These are phyloP conservation scores for Huntiella moniliformis DNA, from an alignment of 2,329 filamentous ascomycete species.

Conservation along the genomic window DNA sequence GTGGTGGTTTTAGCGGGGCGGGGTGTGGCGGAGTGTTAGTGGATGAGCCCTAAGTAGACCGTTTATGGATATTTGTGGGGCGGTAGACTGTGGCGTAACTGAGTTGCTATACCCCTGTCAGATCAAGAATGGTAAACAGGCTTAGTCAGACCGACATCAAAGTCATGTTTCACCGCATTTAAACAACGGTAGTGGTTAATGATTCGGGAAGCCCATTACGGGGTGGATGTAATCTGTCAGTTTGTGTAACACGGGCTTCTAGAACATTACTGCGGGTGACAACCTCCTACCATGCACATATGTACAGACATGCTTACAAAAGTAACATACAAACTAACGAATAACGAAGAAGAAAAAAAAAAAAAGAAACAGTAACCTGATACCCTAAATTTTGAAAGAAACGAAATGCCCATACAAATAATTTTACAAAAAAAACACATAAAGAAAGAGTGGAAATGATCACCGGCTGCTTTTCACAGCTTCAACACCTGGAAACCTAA, in stretches of 20 bases:
- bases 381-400: neutral
- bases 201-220: too few relatives aligned
- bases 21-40: neutral
- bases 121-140: neutral
- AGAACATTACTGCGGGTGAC: too few relatives aligned
- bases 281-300: neutral
- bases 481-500: too few relatives aligned
- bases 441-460: too few relatives aligned
- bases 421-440: too few relatives aligned
- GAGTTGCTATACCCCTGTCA: neutral
- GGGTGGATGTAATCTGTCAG: too few relatives aligned
- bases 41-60: constrained; percentile 8
- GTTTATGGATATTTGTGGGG: neutral
- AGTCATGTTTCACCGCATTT: too few relatives aligned
- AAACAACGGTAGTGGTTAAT: too few relatives aligned
- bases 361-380: neutral
- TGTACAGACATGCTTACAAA: neutral
- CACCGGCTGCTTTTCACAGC: too few relatives aligned
- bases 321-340: neutral
- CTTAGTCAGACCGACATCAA: neutral
- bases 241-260: too few relatives aligned
- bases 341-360: too few relatives aligned
- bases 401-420: neutral
- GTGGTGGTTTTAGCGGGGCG: neutral
- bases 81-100: neutral